Conservation (phyloP, 2,329 filamentous ascomycete genomes). For the Stagonosporopsis cucurbitacearum region DNA sequence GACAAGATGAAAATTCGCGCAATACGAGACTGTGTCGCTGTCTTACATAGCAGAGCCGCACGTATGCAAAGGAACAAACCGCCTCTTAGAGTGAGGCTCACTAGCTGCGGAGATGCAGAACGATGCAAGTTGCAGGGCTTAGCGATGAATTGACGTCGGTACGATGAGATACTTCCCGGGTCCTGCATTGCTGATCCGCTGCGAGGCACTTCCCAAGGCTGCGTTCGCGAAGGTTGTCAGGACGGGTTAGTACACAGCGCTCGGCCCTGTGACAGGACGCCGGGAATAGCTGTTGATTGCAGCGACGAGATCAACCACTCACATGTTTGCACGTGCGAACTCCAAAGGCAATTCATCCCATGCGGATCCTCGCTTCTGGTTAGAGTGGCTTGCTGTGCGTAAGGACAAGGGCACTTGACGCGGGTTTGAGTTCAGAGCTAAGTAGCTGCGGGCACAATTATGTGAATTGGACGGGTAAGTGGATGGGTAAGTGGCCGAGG, state of each 20-base stretch:
- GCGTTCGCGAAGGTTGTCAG: conserved; percentile 16
- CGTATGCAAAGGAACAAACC: neutral
- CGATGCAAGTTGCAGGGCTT: conserved; percentile 1
- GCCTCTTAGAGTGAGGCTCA: conserved; percentile 10
- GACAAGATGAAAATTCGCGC: conserved; percentile 3
- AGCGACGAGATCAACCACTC: conserved; percentile 5
- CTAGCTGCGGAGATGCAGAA: conserved; percentile 6
- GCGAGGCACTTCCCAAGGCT: conserved; percentile 17
- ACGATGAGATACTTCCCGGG: neutral
- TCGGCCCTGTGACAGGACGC: conserved; percentile 11
- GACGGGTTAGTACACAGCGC: conserved; percentile 4
- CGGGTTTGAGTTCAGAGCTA: conserved; percentile 1
- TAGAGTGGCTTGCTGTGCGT: neutral
- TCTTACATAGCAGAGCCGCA: conserved; percentile 7
- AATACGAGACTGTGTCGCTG: neutral
- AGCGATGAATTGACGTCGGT: conserved; percentile 8
- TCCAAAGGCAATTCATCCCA: neutral
- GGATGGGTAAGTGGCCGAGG: conserved; percentile 2
- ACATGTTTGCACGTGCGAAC: conserved; percentile 6
- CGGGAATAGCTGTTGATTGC: conserved; percentile 5
- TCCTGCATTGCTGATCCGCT: conserved; percentile 8
- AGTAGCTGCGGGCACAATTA: conserved; percentile 1
- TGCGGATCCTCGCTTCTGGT: neutral
- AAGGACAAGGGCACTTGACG: conserved; percentile 11
- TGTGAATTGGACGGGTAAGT: neutral